These are phyloP conservation scores for Phytopythium litorale DNA, from an alignment of 352 stramenopile genomes.

Conservation along the genomic window DNA sequence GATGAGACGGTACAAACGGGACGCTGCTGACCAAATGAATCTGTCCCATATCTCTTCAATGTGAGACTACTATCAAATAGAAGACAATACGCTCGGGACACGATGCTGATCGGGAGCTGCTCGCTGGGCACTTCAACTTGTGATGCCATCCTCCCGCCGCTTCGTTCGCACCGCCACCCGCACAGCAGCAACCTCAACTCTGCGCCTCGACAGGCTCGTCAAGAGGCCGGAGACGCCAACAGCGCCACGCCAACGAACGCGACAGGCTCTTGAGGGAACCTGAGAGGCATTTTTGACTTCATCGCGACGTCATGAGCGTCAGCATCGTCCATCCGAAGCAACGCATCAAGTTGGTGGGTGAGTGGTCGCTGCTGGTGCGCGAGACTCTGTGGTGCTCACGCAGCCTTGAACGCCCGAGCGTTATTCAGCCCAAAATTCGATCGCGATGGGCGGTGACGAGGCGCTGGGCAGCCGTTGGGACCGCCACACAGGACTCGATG, in stretches of 20 bases:
- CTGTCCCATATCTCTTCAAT: background rate
- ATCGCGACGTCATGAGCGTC: no score
- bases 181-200: background rate
- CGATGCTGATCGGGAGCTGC: background rate
- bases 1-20: background rate
- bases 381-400: background rate
- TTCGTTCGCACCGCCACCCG: background rate
- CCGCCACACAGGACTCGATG: background rate
- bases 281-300: background rate
- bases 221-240: background rate
- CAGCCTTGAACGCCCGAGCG: background rate
- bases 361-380: no score
- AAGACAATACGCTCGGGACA: background rate
- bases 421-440: background rate
- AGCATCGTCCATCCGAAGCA: background rate
- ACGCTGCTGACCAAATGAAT: background rate
- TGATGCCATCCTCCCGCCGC: background rate
- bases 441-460: background rate
- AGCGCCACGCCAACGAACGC: background rate
- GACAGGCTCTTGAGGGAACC: background rate
- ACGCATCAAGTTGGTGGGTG: no score
- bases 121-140: background rate
- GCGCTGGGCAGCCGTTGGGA: background rate
- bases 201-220: background rate
- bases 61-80: background rate